phyloP scores from a whole-genome alignment of 225 moss, liverwort and hornwort species.

The Marchantia paleacea region DNA sequence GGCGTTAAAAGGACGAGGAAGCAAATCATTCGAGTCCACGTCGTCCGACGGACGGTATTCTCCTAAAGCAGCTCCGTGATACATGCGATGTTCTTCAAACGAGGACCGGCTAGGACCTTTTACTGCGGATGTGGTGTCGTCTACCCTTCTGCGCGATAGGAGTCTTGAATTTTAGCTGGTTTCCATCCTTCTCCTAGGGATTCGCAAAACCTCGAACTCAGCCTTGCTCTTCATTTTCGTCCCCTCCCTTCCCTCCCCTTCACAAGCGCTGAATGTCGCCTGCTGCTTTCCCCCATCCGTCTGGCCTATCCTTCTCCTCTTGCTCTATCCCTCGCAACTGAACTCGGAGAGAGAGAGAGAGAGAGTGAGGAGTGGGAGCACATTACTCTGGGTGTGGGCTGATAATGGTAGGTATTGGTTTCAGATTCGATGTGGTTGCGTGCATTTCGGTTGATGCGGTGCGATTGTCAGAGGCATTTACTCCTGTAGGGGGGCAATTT shows the following conservation, averaged over 20 bases:
- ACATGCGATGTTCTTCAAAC: not conserved
- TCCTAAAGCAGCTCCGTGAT: not conserved
- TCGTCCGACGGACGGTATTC: too few species aligned
- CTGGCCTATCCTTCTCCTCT: not conserved
- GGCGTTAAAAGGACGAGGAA: not conserved
- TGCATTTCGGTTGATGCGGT: not conserved
- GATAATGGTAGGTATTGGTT: not conserved
- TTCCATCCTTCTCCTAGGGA: not conserved
- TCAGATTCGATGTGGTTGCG: not conserved
- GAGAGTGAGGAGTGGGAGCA: not conserved
- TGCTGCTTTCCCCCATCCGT: not conserved
- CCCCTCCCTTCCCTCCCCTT: not conserved
- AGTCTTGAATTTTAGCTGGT: not conserved
- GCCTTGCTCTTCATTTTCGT: not conserved
- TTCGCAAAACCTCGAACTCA: not conserved
- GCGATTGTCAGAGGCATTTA: not conserved
- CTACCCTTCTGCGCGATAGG: not conserved
- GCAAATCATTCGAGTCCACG: not conserved
- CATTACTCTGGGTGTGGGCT: not conserved
- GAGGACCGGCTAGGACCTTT: not conserved
- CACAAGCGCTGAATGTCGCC: not conserved
- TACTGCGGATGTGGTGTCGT: not conserved
- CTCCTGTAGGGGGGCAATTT: not conserved
- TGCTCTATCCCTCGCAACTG: not conserved
- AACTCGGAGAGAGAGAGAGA: not conserved